Conservation (phyloP, 371 early-diverging fungal species). For the Lichtheimia corymbifera region DNA sequence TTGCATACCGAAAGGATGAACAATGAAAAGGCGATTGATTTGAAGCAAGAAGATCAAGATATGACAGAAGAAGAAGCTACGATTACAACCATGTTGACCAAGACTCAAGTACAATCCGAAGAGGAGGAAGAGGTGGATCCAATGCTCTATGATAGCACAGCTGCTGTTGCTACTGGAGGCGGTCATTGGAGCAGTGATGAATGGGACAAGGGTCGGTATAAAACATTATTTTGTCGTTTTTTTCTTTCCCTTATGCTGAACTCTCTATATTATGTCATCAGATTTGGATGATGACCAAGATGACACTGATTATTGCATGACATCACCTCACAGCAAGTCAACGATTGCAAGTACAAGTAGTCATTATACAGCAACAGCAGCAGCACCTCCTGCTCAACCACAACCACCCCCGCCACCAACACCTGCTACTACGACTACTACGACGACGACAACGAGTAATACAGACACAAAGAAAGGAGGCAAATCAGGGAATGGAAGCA, state of each 20-base stretch:
- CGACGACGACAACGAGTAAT: background rate
- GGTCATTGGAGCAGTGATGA: background rate
- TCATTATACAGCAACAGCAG: background rate
- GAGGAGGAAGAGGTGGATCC: conserved; percentile 9
- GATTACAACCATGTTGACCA: conserved; percentile 7
- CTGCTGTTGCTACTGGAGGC: background rate
- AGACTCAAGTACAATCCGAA: conserved; percentile 13
- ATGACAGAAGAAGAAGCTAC: conserved; percentile 1
- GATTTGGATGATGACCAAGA: conserved; percentile 9
- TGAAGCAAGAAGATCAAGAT: conserved; percentile 1
- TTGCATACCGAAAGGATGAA: conserved; percentile 27
- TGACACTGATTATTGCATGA: conserved; percentile 9
- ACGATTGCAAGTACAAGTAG: background rate
- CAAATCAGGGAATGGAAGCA: background rate
- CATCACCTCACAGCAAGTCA: conserved; percentile 12
- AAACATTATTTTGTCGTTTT: too few relatives aligned
- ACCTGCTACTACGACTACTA: background rate
- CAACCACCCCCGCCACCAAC: background rate
- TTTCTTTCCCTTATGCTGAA: too few relatives aligned
- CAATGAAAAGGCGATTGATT: conserved; percentile 18
- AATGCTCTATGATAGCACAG: background rate
- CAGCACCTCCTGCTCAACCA: background rate
- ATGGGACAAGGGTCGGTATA: background rate
- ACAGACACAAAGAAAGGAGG: background rate
- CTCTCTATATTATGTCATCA: background rate